Evolutionary conservation across 106 monocot species (phyloP).

Genomic region (Acanthochlamys bracteata): DNA sequence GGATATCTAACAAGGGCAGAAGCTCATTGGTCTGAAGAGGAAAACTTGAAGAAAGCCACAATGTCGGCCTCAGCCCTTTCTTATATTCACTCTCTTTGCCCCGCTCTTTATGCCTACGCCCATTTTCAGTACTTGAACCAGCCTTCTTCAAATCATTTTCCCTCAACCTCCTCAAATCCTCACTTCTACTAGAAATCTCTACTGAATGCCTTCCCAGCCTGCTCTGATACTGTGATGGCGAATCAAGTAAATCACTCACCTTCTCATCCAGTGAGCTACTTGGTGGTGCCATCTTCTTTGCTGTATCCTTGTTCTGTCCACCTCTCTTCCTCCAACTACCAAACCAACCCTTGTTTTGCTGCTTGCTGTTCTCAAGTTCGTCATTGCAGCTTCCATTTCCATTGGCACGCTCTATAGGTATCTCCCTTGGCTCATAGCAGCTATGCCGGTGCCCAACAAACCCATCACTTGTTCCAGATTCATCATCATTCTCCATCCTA

Average conservation of each 20-base stretch:
- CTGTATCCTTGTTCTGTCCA: conserved; percentile 10
- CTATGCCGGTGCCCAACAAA: conserved; percentile 33
- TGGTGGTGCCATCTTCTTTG: conserved; percentile 50
- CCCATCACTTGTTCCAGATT: conserved; percentile 20
- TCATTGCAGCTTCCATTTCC: conserved; percentile 26
- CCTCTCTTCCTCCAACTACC: conserved; percentile 66
- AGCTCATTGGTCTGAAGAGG: conserved; percentile 64
- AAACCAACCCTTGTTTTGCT: conserved; percentile 72
- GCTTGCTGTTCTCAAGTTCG: conserved; percentile 2
- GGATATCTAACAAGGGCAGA: conserved; percentile 82
- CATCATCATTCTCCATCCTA: conserved; percentile 36
- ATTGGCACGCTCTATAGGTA: conserved; percentile 40
- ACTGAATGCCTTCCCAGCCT: conserved; percentile 58
- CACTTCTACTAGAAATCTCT: conserved; percentile 24
- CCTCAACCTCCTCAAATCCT: conserved; percentile 26
- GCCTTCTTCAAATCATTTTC: conserved; percentile 28
- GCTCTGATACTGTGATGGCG: conserved; percentile 30
- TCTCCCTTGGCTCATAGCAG: conserved; percentile 47
- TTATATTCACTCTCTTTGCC: conserved; percentile 64
- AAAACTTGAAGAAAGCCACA: conserved; percentile 62
- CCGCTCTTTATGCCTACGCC: conserved; percentile 22
- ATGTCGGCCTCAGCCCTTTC: conserved; percentile 62
- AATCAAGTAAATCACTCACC: conserved; percentile 63
- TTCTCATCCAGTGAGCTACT: conserved; percentile 78
- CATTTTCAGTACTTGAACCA: conserved; percentile 18